Conservation (phyloP, 805 yeast genomes). For the Yamadazyma scolyti region DNA sequence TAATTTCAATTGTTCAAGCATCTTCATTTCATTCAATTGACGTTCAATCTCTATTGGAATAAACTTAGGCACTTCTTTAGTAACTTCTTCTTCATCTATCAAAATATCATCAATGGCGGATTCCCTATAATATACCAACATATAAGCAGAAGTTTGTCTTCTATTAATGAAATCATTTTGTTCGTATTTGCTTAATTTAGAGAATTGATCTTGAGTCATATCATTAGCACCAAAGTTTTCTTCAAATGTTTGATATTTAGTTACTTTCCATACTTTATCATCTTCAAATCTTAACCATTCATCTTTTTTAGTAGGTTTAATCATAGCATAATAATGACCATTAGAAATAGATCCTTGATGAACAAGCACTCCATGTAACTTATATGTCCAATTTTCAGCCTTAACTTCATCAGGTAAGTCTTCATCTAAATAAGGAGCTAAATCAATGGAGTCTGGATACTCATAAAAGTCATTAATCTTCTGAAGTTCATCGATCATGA, state of each 20-base stretch:
- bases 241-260: conserved; percentile 79
- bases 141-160: conserved; percentile 92
- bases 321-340: conserved; percentile 95
- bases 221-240: conserved; percentile 87
- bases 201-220: conserved; percentile 44
- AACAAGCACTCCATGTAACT: conserved; percentile 88
- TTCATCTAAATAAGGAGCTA: conserved; percentile 72
- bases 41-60: conserved; percentile 60
- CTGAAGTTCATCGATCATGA: conserved; percentile 79
- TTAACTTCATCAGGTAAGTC: conserved; percentile 37
- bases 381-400: conserved; percentile 69
- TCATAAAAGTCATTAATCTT: conserved; percentile 92
- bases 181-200: conserved; percentile 53
- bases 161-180: conserved; percentile 61
- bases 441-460: conserved; percentile 78
- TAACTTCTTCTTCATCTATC: conserved; percentile 50
- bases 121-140: conserved; percentile 88
- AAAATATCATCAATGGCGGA: conserved; percentile 54
- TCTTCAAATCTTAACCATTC: conserved; percentile 94
- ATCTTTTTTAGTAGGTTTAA: conserved; percentile 68
- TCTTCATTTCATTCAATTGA: conserved; percentile 58
- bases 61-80: conserved; percentile 50
- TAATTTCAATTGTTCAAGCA: conserved; percentile 56
- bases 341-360: conserved; percentile 95
- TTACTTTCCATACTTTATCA: conserved; percentile 87